A percentile compares a stretch with the other conserved stretches of the same genome.
These are phyloP conservation scores for Tubosaeta brunneosetosa DNA, from an alignment of 768 basidiomycete genomes.

Conservation along the genomic window DNA sequence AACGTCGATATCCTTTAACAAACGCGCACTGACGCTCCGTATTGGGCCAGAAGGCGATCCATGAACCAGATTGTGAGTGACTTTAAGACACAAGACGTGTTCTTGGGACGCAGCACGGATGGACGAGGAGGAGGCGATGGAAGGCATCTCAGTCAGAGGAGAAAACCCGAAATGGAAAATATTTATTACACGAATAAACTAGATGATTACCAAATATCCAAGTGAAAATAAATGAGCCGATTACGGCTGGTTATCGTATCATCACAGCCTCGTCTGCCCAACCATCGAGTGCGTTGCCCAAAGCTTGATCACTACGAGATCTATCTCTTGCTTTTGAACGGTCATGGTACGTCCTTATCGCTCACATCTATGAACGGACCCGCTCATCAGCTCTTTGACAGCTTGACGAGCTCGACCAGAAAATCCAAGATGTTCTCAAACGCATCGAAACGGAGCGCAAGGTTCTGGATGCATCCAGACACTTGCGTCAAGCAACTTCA, in stretches of 20 bases:
- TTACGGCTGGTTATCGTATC: conserved; percentile 25
- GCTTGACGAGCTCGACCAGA: conserved; percentile 74
- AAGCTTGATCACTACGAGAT: conserved; percentile 16
- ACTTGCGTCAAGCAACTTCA: conserved; percentile 73
- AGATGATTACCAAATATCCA: conserved; percentile 24
- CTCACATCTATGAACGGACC: conserved; percentile 1
- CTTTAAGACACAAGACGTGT: conserved; percentile 42
- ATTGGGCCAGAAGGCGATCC: conserved; percentile 29
- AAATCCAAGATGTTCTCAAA: conserved; percentile 86
- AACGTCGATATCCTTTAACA: conserved; percentile 43
- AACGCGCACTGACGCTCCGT: conserved; percentile 31
- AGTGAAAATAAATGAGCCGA: conserved; percentile 15
- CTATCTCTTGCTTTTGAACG: conserved; percentile 13
- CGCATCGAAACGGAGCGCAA: conserved; percentile 91
- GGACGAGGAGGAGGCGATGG: conserved; percentile 28
- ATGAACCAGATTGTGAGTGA: conserved; percentile 41
- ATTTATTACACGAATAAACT: conserved; percentile 4
- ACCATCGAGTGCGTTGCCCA: conserved; percentile 15
- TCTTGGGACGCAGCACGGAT: conserved; percentile 43
- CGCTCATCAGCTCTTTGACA: conserved; percentile 3
- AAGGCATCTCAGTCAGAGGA: conserved; percentile 24
- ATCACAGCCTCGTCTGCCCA: conserved; percentile 28
- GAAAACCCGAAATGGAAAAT: background rate
- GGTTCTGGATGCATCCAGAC: conserved; percentile 80
- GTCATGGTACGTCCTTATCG: conserved; percentile 29